A percentile compares a stretch with the other conserved stretches of the same genome.
Conservation (phyloP, 495 filamentous ascomycete genomes). For the Aspergillus haitiensis region DNA sequence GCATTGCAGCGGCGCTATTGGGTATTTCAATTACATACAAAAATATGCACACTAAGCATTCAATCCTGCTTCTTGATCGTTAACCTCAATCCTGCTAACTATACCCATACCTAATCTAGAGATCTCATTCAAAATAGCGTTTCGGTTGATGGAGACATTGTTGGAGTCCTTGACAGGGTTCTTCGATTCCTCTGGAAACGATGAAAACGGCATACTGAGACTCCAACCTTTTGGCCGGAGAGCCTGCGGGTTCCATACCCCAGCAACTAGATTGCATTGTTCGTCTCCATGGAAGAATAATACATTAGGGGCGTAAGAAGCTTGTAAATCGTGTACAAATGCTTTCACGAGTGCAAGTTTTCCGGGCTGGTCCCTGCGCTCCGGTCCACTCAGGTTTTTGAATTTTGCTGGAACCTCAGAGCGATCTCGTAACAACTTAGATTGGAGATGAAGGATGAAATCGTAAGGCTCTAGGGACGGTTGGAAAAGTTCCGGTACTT, state of each 20-base stretch:
- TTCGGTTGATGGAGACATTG: slow-evolving; percentile 65
- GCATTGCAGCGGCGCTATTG: slow-evolving; percentile 43
- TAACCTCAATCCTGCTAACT: slow-evolving; percentile 43
- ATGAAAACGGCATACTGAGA: slow-evolving; percentile 67
- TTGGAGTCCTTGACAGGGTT: slow-evolving; percentile 26
- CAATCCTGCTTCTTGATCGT: slow-evolving; percentile 11
- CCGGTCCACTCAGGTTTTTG: slow-evolving; percentile 64
- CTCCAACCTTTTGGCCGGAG: slow-evolving; percentile 57
- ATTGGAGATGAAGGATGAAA: slow-evolving; percentile 71
- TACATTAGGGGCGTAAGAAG: slow-evolving; percentile 60
- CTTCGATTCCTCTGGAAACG: slow-evolving; percentile 48
- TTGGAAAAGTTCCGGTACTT: slow-evolving; percentile 64
- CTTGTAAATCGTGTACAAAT: slow-evolving; percentile 61
- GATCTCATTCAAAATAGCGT: slow-evolving; percentile 79
- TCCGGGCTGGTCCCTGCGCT: slow-evolving; percentile 15
- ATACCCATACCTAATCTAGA: slow-evolving; percentile 46
- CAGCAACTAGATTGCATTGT: slow-evolving; percentile 62
- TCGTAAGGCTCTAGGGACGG: slow-evolving; percentile 74
- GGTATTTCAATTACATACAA: slow-evolving; percentile 19
- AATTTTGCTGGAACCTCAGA: slow-evolving; percentile 47
- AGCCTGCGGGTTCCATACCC: slow-evolving; percentile 76
- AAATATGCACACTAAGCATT: slow-evolving; percentile 17
- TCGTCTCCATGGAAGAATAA: slow-evolving; percentile 71
- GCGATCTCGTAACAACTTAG: slow-evolving; percentile 40
- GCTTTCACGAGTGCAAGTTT: slow-evolving; percentile 44